These are phyloP conservation scores for Trypanosoma scelopori DNA, from an alignment of 208 protist genomes.

Conservation along the genomic window DNA sequence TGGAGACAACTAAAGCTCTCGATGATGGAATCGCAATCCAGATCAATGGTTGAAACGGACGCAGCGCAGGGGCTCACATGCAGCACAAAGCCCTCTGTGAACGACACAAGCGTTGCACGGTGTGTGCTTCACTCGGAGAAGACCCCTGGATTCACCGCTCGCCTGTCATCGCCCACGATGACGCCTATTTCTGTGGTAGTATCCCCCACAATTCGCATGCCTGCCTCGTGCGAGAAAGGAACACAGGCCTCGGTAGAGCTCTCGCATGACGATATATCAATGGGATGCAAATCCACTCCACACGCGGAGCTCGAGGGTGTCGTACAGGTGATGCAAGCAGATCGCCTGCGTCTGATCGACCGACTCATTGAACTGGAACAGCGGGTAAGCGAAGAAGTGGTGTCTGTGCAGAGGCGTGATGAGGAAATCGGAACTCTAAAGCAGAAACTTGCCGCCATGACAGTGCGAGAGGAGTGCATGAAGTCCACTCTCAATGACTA, in stretches of 20 bases:
- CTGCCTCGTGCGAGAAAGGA: slow-evolving; percentile 8
- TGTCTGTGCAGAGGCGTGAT: slow-evolving; percentile 15
- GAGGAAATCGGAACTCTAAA: slow-evolving; percentile 24
- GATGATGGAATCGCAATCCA: background rate
- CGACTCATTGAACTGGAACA: slow-evolving; percentile 26
- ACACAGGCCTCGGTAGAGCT: slow-evolving; percentile 10
- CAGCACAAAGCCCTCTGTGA: slow-evolving; percentile 22
- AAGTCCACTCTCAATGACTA: slow-evolving; percentile 27
- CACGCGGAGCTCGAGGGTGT: slow-evolving; percentile 8
- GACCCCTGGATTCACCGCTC: slow-evolving; percentile 5
- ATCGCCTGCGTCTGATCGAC: slow-evolving; percentile 29
- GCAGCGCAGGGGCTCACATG: slow-evolving; percentile 16
- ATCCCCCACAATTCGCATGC: background rate
- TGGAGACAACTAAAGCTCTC: background rate
- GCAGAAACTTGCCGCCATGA: slow-evolving; percentile 24
- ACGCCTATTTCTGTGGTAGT: slow-evolving; percentile 3
- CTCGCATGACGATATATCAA: background rate
- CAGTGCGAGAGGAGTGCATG: slow-evolving; percentile 34
- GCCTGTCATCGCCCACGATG: slow-evolving; percentile 14
- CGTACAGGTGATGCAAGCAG: slow-evolving; percentile 16
- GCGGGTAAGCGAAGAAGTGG: slow-evolving; percentile 14
- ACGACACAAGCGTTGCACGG: background rate
- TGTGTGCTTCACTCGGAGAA: background rate
- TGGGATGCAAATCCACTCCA: background rate
- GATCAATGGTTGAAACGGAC: slow-evolving; percentile 3